Percentiles rank a stretch among this genome's conserved stretches.
Evolutionary conservation across 129 eudicot species (phyloP).

Genomic region (Chrysanthemum lavandulifolium): DNA sequence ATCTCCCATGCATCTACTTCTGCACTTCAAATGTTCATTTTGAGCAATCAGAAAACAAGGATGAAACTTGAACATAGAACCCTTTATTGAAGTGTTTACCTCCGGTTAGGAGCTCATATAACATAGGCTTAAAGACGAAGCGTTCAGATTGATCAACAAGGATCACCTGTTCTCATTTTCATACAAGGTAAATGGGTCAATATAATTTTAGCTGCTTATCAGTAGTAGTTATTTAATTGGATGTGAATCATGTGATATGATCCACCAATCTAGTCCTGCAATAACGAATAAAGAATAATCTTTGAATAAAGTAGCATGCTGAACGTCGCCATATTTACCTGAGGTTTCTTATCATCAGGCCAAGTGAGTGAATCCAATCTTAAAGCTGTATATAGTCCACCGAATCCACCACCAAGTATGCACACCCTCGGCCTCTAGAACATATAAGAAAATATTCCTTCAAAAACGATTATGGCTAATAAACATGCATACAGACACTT

Average conservation of each 20-base stretch:
- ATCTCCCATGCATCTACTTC: constrained; percentile 99
- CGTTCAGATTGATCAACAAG: constrained; percentile 95
- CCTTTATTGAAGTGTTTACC: constrained; percentile 43
- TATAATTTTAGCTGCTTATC: not conserved
- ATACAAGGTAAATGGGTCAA: constrained; percentile 10
- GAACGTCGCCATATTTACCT: constrained; percentile 43
- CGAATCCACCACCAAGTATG: constrained; percentile 99
- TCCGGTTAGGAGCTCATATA: constrained; percentile 94
- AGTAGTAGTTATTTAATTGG: not conserved
- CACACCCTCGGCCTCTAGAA: constrained; percentile 93
- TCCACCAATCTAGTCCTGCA: constrained; percentile 12
- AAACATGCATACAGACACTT: not conserved
- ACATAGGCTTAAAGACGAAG: constrained; percentile 95
- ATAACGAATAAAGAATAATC: not conserved
- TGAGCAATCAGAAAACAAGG: constrained; percentile 13
- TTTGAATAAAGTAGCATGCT: not conserved
- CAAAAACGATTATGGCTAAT: not conserved
- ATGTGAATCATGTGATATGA: not conserved
- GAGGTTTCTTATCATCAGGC: constrained; percentile 97
- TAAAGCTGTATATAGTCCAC: constrained; percentile 94
- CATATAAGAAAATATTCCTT: constrained; percentile 2
- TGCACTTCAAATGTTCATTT: constrained; percentile 38
- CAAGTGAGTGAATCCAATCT: constrained; percentile 95
- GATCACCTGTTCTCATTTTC: constrained; percentile 56
- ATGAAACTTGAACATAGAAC: constrained; percentile 4